These are phyloP conservation scores for Hymenotorrendiella dingleyae DNA, from an alignment of 2,329 filamentous ascomycete species.

Conservation along the genomic window DNA sequence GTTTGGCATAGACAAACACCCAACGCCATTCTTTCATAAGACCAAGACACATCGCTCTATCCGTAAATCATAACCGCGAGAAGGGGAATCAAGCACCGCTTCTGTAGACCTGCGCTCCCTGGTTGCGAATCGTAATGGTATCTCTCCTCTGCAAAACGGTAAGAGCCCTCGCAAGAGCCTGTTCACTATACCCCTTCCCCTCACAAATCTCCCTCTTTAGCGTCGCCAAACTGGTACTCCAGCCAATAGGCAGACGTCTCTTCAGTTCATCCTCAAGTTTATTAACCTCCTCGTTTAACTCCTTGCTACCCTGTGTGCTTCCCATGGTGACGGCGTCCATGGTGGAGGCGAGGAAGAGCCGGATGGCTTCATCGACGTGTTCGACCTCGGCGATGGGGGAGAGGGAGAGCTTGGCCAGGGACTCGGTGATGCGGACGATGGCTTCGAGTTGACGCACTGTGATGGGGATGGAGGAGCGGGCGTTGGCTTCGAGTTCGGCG, in stretches of 20 bases:
- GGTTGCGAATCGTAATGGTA: constrained; percentile 74
- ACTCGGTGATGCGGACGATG: constrained; percentile 94
- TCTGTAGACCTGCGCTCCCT: constrained; percentile 68
- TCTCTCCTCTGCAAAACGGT: constrained; percentile 83
- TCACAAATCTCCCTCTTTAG: constrained; percentile 88
- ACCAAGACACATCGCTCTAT: too few relatives aligned
- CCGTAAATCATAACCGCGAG: too few relatives aligned
- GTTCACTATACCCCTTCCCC: constrained; percentile 82
- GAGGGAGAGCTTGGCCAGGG: constrained; percentile 84
- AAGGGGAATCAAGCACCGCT: constrained; percentile 65
- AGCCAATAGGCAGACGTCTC: constrained; percentile 84
- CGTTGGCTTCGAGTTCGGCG: constrained; percentile 82
- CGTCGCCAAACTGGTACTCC: constrained; percentile 85
- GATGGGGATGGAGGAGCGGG: constrained; percentile 90
- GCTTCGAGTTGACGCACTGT: constrained; percentile 96
- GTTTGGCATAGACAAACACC: too few relatives aligned
- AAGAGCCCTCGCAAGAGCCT: constrained; percentile 75
- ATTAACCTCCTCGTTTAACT: constrained; percentile 83
- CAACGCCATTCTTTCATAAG: too few relatives aligned
- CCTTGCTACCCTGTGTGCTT: constrained; percentile 73
- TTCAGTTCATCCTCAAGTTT: constrained; percentile 87
- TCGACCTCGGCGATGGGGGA: constrained; percentile 80
- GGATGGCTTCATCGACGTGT: constrained; percentile 95
- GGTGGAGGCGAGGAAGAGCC: constrained; percentile 89
- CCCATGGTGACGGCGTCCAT: constrained; percentile 97